Conservation (phyloP, 1,284 basidiomycete species). For the Papiliotrema flavescens region DNA sequence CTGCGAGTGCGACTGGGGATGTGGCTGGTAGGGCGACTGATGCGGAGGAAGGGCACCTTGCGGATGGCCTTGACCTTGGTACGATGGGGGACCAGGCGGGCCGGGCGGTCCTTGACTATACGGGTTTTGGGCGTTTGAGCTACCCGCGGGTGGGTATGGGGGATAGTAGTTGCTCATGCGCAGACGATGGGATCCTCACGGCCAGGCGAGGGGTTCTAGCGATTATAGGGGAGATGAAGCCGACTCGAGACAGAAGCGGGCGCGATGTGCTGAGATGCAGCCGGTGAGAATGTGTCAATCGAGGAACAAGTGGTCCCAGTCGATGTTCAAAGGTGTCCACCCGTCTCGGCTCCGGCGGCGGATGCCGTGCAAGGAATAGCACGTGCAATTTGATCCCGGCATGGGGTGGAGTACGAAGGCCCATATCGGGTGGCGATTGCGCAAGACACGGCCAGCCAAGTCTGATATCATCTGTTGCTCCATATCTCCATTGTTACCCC, state of each 20-base stretch:
- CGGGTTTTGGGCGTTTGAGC: neutral
- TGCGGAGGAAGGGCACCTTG: neutral
- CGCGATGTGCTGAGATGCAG: too few species aligned
- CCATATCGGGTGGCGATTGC: neutral
- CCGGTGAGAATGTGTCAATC: too few species aligned
- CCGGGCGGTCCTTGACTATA: neutral
- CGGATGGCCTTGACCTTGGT: neutral
- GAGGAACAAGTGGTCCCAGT: too few species aligned
- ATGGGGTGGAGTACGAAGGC: neutral
- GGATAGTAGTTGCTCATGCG: neutral
- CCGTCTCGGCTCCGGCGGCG: too few species aligned
- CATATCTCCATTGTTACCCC: neutral
- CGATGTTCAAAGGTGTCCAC: too few species aligned
- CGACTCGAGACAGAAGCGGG: too few species aligned
- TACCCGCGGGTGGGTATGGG: neutral
- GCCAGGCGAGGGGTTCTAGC: too few species aligned
- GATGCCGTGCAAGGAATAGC: too few species aligned
- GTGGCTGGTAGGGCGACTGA: neutral
- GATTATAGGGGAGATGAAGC: too few species aligned
- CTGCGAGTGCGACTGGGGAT: neutral
- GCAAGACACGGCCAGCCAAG: neutral
- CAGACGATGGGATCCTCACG: neutral
- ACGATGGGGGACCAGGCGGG: neutral
- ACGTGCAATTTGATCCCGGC: neutral
- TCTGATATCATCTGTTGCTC: conserved; percentile 8